These are phyloP conservation scores for Excoecaria cochinchinensis DNA, from an alignment of 345 rosid genomes.

Conservation along the genomic window DNA sequence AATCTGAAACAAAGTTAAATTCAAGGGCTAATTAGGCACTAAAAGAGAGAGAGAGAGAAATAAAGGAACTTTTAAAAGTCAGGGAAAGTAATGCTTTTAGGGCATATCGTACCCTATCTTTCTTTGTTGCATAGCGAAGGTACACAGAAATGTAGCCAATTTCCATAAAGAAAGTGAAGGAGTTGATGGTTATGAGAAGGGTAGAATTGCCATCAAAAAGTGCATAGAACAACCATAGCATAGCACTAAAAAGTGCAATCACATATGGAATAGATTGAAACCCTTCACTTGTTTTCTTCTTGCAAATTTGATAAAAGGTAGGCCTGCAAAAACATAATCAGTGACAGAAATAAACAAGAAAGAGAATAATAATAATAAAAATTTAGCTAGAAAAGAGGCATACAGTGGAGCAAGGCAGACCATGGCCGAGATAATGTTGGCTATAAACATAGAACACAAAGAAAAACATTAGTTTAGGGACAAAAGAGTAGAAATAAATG, in stretches of 20 bases:
- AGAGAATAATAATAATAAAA: too few relatives aligned
- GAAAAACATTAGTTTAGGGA: neutral
- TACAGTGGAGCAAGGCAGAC: conserved; percentile 33
- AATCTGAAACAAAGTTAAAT: conserved; percentile 39
- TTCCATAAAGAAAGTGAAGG: conserved; percentile 29
- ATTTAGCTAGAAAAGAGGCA: neutral
- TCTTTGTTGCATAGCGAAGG: conserved; percentile 23
- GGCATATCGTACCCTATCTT: conserved; percentile 20
- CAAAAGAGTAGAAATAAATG: neutral
- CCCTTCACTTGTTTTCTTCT: conserved; percentile 37
- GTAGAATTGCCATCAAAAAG: conserved; percentile 20
- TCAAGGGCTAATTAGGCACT: neutral
- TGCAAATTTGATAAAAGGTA: conserved; percentile 29
- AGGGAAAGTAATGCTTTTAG: too few relatives aligned
- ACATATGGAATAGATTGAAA: conserved; percentile 32
- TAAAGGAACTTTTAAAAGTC: neutral
- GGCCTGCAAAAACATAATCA: conserved; percentile 15
- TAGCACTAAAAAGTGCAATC: conserved; percentile 34
- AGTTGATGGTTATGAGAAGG: conserved; percentile 30
- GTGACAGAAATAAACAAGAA: too few relatives aligned
- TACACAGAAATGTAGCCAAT: conserved; percentile 20
- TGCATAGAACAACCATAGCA: conserved; percentile 37
- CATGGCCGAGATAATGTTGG: conserved; percentile 26
- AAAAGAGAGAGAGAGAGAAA: neutral
- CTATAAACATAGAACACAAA: neutral